Percentiles rank a stretch among this genome's conserved stretches.
Evolutionary conservation across 345 rosid species (phyloP).

Genomic region (Ailanthus altissimus): DNA sequence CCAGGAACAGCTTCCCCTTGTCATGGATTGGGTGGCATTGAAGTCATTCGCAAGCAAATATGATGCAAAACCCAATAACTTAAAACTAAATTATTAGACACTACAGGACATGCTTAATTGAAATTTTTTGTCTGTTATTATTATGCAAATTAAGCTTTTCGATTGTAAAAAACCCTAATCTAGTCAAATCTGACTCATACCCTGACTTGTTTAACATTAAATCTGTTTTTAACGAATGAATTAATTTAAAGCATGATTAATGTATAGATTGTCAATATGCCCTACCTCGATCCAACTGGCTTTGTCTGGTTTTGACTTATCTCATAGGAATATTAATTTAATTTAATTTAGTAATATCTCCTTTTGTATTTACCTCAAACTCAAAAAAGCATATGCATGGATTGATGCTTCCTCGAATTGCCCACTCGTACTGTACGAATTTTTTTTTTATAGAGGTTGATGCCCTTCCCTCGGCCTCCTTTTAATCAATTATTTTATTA

Average conservation of each 20-base stretch:
- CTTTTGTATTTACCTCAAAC: background rate
- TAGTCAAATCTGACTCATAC: constrained; percentile 18
- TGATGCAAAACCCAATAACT: background rate
- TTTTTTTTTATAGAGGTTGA: too few relatives aligned
- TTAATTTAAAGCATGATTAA: constrained; percentile 4
- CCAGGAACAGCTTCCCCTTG: background rate
- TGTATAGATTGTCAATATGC: constrained; percentile 22
- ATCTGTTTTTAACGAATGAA: background rate
- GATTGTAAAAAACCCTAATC: constrained; percentile 4
- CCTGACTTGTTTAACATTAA: background rate
- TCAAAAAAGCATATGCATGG: background rate
- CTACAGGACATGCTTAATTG: background rate
- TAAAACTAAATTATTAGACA: background rate
- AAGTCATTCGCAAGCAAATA: constrained; percentile 27
- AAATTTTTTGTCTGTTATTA: background rate
- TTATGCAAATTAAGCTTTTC: background rate
- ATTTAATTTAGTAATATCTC: too few relatives aligned
- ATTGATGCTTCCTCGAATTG: constrained; percentile 18
- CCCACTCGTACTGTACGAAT: constrained; percentile 7
- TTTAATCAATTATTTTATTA: background rate
- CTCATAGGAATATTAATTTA: background rate
- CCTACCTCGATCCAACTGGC: constrained; percentile 36
- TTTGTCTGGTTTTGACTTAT: constrained; percentile 25
- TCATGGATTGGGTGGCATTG: constrained; percentile 21
- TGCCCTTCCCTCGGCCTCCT: too few relatives aligned